Conservation (phyloP, 2,329 filamentous ascomycete species). For the Bipolaris zeicola region DNA sequence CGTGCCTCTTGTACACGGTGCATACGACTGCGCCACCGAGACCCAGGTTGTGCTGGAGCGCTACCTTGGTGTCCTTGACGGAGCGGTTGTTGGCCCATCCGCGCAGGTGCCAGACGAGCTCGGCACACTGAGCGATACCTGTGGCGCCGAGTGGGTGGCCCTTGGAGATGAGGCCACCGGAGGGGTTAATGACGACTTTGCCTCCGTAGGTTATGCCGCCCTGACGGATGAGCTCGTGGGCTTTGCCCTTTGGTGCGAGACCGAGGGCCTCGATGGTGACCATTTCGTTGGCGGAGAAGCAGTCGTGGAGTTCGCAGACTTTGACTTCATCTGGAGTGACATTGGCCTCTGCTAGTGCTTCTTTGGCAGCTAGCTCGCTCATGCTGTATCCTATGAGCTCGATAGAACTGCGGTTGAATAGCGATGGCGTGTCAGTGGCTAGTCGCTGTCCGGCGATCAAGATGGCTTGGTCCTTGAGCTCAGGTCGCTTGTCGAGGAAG, state of each 20-base stretch:
- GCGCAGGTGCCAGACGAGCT: slow-evolving; percentile 92
- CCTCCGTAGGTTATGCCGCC: slow-evolving; percentile 93
- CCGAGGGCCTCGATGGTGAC: slow-evolving; percentile 85
- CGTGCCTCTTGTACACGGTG: slow-evolving; percentile 84
- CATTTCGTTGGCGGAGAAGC: slow-evolving; percentile 96
- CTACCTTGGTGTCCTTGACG: slow-evolving; percentile 69
- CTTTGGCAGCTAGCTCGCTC: slow-evolving; percentile 71
- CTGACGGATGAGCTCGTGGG: slow-evolving; percentile 84
- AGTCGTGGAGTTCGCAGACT: slow-evolving; percentile 94
- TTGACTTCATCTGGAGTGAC: slow-evolving; percentile 70
- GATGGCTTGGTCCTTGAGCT: slow-evolving; percentile 82
- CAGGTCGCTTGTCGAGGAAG: slow-evolving; percentile 84
- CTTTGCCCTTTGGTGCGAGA: slow-evolving; percentile 76
- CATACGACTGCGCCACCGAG: slow-evolving; percentile 90
- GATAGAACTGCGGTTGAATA: slow-evolving; percentile 82
- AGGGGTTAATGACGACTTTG: slow-evolving; percentile 84
- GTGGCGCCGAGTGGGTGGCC: slow-evolving; percentile 93
- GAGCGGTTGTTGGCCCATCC: slow-evolving; percentile 94
- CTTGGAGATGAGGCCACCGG: slow-evolving; percentile 92
- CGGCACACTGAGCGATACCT: slow-evolving; percentile 93
- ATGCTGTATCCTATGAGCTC: slow-evolving; percentile 91
- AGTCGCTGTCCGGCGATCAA: slow-evolving; percentile 86
- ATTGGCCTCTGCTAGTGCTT: slow-evolving; percentile 76
- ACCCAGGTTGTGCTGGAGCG: slow-evolving; percentile 91
- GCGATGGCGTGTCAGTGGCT: slow-evolving; percentile 78